Base-by-base conservation (phyloP, 2,329 filamentous ascomycete genomes). In the Achaetomium macrosporum region DNA sequence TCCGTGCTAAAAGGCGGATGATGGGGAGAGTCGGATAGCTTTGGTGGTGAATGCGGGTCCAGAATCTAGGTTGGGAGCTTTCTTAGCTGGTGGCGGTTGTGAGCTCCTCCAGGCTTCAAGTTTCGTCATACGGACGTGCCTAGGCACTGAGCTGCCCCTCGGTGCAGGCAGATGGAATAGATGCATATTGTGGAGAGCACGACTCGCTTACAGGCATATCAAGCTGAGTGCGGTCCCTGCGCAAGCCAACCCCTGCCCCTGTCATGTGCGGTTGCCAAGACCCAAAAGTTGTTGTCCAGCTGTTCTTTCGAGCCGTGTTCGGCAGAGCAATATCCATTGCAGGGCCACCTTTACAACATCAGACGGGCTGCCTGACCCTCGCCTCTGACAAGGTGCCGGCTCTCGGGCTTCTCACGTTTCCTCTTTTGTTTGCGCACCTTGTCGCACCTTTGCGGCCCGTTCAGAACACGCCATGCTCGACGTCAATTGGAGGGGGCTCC, bases 401-500 rank as follows among this genome's bases (percentile, higher is more conserved):
- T 16, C 20, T 44, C 30, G 33, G 51, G 30, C 41, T 47, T 42
- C 47, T 47, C 53, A 20, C 13, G n/a, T 35, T 30, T 39, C 15
- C 10, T 25, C 33, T 10, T 20, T 12, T 42, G 1, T 15, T 39
- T 20, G 42, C 19, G 31, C 17, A 6, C 29, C 33, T 44, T 19
- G 25, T 17, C 37, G n/a, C 48, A 15, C 25, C 35, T 11, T 35
- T 15, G n/a, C n/a, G 25, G 2, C 20, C 8, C 16, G 25, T 35
- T 15, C 19, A 37, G 3, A 31, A 39, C 8, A 3, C 37, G 31
- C 37, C 54, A 81, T 81, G 76, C 71, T 79, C 61, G 69, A 73
- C 57, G 70, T 84, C 61, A 82, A 95, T 77, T 95, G 90, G 90
- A 75, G 87, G 72, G 87, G 88, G 73, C 85, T 97, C 57, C 76